A percentile compares a stretch with the other conserved stretches of the same genome.
phyloP scores from a whole-genome alignment of 2,329 filamentous ascomycete genomes.

The Exophiala sideris region DNA sequence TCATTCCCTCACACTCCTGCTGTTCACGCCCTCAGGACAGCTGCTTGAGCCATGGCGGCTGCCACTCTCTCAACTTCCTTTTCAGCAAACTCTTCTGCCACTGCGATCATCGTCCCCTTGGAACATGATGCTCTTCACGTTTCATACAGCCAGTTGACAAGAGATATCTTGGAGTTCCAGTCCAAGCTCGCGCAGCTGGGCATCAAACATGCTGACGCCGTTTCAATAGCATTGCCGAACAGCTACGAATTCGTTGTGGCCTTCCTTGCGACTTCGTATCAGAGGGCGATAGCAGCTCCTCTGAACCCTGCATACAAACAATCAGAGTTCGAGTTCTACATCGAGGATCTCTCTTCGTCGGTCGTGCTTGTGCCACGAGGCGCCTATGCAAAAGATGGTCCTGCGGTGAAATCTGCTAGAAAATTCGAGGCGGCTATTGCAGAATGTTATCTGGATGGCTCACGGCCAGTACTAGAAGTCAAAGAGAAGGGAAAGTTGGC shows the following conservation, averaged over 20 bases:
- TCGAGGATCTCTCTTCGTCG: constrained; percentile 78
- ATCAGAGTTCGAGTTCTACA: constrained; percentile 88
- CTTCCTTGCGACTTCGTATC: constrained; percentile 82
- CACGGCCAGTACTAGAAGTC: constrained; percentile 70
- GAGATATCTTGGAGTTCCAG: constrained; percentile 69
- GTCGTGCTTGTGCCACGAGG: constrained; percentile 73
- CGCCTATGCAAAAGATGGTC: constrained; percentile 61
- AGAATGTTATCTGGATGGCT: constrained; percentile 75
- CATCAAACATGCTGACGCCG: constrained; percentile 64
- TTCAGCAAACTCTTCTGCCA: constrained; percentile 48
- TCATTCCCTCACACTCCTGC: background rate
- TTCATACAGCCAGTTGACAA: constrained; percentile 64
- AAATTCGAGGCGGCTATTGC: constrained; percentile 82
- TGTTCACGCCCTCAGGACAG: background rate
- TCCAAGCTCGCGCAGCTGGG: constrained; percentile 72
- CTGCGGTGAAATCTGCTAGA: constrained; percentile 71
- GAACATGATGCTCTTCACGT: constrained; percentile 61
- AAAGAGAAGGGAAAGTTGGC: constrained; percentile 66
- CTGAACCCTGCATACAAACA: constrained; percentile 86
- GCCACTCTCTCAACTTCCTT: constrained; percentile 59
- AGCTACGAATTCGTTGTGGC: constrained; percentile 85
- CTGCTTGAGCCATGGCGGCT: constrained; percentile 38
- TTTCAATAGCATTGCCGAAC: constrained; percentile 80
- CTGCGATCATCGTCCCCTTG: constrained; percentile 71
- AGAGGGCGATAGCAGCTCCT: constrained; percentile 79